phyloP scores from a whole-genome alignment of 192 early-diverging fungal genomes.

The Mycoemilia scoparia region DNA sequence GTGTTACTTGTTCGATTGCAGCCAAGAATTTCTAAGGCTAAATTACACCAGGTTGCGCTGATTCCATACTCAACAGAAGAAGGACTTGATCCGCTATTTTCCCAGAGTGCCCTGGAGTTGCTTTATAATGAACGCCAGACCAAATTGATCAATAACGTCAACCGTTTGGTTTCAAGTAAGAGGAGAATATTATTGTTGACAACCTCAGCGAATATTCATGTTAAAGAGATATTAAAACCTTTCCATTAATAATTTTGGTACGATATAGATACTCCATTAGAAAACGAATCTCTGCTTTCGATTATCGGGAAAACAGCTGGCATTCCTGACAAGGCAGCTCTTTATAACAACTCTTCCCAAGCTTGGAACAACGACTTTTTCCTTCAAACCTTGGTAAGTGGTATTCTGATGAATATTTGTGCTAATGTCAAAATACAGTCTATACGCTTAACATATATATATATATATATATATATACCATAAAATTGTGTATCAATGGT shows the following conservation, averaged over 20 bases:
- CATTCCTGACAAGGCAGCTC: slow-evolving; percentile 11
- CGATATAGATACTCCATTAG: no score
- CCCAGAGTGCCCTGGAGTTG: slow-evolving; percentile 17
- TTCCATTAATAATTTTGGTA: no score
- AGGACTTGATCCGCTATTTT: slow-evolving; percentile 21
- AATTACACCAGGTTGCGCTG: slow-evolving; percentile 12
- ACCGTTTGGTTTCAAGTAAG: slow-evolving; percentile 9
- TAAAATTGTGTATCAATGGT: no score
- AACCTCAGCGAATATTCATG: no score
- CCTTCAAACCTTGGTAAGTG: slow-evolving; percentile 19
- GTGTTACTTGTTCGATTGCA: slow-evolving; percentile 2
- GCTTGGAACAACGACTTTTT: slow-evolving; percentile 34
- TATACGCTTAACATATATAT: no score
- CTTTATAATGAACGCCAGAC: slow-evolving; percentile 23
- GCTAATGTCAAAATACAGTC: no score
- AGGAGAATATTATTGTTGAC: neutral
- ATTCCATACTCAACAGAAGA: slow-evolving; percentile 14
- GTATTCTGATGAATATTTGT: no score
- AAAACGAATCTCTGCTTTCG: slow-evolving; percentile 8
- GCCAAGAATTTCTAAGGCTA: slow-evolving; percentile 7
- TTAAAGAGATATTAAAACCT: no score
- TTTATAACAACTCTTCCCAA: slow-evolving; percentile 29
- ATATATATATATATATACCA: no score
- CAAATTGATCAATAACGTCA: slow-evolving; percentile 25
- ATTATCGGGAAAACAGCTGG: slow-evolving; percentile 14